phyloP scores from a whole-genome alignment of 805 yeast genomes.

The Saccharomycodes ludwigii region DNA sequence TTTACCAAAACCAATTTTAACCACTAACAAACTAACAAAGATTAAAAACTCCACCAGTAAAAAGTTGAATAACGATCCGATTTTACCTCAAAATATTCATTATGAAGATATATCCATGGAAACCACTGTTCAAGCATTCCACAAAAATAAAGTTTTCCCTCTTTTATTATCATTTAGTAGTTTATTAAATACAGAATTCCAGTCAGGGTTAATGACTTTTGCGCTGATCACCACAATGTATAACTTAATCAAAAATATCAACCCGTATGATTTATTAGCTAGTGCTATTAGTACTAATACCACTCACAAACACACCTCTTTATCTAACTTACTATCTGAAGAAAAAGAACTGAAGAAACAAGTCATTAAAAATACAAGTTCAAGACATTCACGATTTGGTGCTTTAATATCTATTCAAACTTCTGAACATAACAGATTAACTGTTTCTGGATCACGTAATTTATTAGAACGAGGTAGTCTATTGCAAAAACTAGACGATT shows the following conservation, averaged over 20 bases:
- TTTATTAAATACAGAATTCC: constrained; percentile 52
- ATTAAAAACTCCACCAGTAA: constrained; percentile 18
- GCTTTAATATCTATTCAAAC: constrained; percentile 65
- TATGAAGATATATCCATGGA: constrained; percentile 58
- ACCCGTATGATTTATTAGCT: constrained; percentile 18
- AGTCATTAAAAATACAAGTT: constrained; percentile 39
- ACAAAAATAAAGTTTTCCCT: constrained; percentile 60
- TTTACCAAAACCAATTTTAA: constrained; percentile 46
- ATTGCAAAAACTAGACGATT: constrained; percentile 50
- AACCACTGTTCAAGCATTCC: constrained; percentile 43
- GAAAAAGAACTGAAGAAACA: constrained; percentile 44
- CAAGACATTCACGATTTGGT: constrained; percentile 88
- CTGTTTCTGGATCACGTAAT: constrained; percentile 47
- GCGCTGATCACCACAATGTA: constrained; percentile 60
- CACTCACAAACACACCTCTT: constrained; percentile 2
- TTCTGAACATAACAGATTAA: constrained; percentile 42
- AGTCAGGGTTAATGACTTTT: constrained; percentile 44
- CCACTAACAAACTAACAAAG: constrained; percentile 28
- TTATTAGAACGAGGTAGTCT: constrained; percentile 38
- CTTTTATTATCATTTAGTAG: constrained; percentile 62
- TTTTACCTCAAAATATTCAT: constrained; percentile 45
- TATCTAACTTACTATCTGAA: constrained; percentile 40
- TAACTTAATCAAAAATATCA: constrained; percentile 46
- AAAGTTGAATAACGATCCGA: constrained; percentile 7
- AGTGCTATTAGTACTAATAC: constrained; percentile 1